Percentiles rank a stretch among this genome's conserved stretches.
Evolutionary conservation across 495 filamentous ascomycete genomes (phyloP).

Genomic region (Cladorrhinum samala): DNA sequence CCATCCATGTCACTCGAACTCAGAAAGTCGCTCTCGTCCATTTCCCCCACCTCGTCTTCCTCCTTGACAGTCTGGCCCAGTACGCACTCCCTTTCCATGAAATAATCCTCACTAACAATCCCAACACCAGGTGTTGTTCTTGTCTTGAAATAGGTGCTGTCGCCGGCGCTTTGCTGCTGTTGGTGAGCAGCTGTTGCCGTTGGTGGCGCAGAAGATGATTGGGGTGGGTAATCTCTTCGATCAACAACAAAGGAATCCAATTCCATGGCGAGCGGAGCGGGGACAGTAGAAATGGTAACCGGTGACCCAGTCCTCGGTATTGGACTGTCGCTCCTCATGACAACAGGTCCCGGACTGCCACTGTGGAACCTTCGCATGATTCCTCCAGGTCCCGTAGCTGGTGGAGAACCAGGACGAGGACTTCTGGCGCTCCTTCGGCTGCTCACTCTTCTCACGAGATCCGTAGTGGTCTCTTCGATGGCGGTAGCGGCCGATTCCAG

Average conservation of each 20-base stretch:
- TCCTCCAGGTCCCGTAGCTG: not conserved
- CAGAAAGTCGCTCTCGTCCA: conserved; percentile 14
- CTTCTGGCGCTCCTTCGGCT: conserved; percentile 28
- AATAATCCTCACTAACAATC: conserved; percentile 15
- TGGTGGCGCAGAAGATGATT: not conserved
- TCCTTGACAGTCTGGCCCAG: conserved; percentile 30
- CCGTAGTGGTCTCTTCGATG: conserved; percentile 26
- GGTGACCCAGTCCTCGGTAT: not conserved
- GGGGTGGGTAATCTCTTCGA: not conserved
- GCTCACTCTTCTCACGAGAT: conserved; percentile 32
- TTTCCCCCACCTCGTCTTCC: conserved; percentile 5
- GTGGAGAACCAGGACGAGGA: not conserved
- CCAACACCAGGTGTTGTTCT: conserved; percentile 7
- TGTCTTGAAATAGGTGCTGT: conserved; percentile 9
- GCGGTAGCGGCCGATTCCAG: conserved; percentile 32
- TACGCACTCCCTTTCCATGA: conserved; percentile 24
- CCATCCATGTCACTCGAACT: conserved; percentile 20
- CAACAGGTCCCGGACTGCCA: conserved; percentile 18
- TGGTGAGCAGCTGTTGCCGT: not conserved
- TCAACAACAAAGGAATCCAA: not conserved
- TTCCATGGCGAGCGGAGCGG: not conserved
- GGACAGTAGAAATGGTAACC: not conserved
- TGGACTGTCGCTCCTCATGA: conserved; percentile 12
- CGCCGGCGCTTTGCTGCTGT: not conserved
- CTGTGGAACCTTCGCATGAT: conserved; percentile 13